Base-by-base conservation (phyloP, 176 grass and related monocot genomes). In the Microstegium vimineum region DNA sequence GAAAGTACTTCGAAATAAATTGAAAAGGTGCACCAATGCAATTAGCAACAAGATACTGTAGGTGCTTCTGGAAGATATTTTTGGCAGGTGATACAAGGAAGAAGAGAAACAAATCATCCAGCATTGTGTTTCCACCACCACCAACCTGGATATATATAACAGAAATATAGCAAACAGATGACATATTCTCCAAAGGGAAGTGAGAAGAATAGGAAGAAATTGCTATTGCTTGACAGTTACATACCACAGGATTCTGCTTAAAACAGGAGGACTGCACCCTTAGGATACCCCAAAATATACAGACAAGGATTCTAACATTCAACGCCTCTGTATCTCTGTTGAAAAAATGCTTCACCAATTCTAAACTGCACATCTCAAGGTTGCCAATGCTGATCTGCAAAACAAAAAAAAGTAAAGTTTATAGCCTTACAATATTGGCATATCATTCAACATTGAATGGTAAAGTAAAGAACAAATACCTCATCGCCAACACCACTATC, bases 1-100 rank as follows among this genome's bases (percentile, higher is more conserved):
- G 22, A 49, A 94, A 90, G 74, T 94, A 98, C 83, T 94, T 98
- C 1, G 86, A 94, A 59, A 98, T 86, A 93, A 98, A 98, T 57
- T 88, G 88, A 86, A 91, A 83, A 72, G 92, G 92, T 42, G 57
- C 75, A 56, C 51, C 63, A 51, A 86, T 89, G 82, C 95, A 98
- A 77, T 91, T 91, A 74, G 87, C 59, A 45, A 91, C 49, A 43
- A 98, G 84, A 94, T 91, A 90, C 61, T 93, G 88, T 36, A 93
- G 74, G 88, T 93, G 95, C 84, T 84, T 94, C 73, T 85, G 71
- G 52, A 94, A 94, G 63, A 84, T 22, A 64, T 76, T 83, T 79
- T 87, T 94, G 28, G 82, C 85, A 33, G 66, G 82, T 82, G 92
- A 88, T 40, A 81, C 88, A 62, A 88, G 62, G 35, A 98, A 94